Conservation (phyloP, 1,284 basidiomycete species). For the Cryptococcus hybrid region DNA sequence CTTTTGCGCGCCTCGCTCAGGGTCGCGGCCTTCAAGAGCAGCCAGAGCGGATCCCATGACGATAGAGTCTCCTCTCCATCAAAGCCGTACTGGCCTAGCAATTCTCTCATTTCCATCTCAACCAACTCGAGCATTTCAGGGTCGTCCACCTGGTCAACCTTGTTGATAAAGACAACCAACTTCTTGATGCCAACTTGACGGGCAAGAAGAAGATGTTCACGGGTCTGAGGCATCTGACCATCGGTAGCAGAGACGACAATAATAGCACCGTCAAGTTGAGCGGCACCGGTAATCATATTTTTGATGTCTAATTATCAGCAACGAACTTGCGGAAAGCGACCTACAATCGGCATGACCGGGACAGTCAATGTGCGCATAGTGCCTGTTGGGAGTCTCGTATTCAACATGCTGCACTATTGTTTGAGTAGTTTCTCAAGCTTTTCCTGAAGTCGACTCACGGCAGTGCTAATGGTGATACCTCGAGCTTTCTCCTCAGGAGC, state of each 20-base stretch:
- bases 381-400: slow-evolving; percentile 88
- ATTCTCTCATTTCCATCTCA: slow-evolving; percentile 99
- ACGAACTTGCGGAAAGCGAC: slow-evolving; percentile 8
- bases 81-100: slow-evolving; percentile 89
- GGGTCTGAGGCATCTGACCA: slow-evolving; percentile 99
- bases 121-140: slow-evolving; percentile 99
- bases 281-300: slow-evolving; percentile 99
- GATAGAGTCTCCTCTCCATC: slow-evolving; percentile 96
- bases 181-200: slow-evolving; percentile 98
- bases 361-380: slow-evolving; percentile 99
- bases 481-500: slow-evolving; percentile 99
- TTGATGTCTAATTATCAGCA: slow-evolving; percentile 30
- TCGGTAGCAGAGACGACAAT: slow-evolving; percentile 98
- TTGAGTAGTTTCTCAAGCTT: neutral
- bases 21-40: slow-evolving; percentile 81
- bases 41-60: slow-evolving; percentile 95
- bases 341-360: slow-evolving; percentile 59
- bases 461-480: slow-evolving; percentile 90
- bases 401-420: slow-evolving; percentile 79
- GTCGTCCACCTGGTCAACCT: slow-evolving; percentile 91
- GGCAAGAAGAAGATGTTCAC: slow-evolving; percentile 95
- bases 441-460: slow-evolving; percentile 35
- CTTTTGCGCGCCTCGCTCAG: slow-evolving; percentile 75
- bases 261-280: slow-evolving; percentile 97
- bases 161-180: slow-evolving; percentile 98